phyloP scores from a whole-genome alignment of 345 rosid species.

The Acer campestre region DNA sequence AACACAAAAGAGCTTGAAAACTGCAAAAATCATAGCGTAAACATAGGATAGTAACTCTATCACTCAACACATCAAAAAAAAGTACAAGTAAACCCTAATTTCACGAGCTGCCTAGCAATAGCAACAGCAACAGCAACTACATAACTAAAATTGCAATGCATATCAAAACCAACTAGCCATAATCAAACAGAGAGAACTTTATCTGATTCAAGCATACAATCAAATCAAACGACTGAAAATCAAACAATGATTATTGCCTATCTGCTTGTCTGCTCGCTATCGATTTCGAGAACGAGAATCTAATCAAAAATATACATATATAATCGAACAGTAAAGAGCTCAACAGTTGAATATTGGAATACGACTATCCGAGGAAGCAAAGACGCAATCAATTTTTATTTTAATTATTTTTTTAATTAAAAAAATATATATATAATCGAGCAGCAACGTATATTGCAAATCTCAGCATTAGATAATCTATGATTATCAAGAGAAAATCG shows the following conservation, averaged over 20 bases:
- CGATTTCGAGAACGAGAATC: too few species aligned
- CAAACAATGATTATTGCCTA: too few species aligned
- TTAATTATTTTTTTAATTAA: too few species aligned
- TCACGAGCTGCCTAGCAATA: not conserved
- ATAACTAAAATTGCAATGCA: not conserved
- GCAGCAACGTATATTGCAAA: not conserved
- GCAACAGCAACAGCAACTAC: not conserved
- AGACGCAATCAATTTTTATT: too few species aligned
- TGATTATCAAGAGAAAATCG: not conserved
- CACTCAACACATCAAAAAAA: too few species aligned
- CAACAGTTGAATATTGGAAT: not conserved
- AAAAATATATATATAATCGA: too few species aligned
- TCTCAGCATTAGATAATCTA: not conserved
- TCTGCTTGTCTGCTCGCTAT: too few species aligned
- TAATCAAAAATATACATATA: too few species aligned
- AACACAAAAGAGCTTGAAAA: not conserved
- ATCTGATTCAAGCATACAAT: not conserved
- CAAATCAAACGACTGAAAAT: not conserved
- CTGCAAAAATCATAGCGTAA: not conserved
- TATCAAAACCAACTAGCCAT: not conserved
- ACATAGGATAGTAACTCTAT: too few species aligned
- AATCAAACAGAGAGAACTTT: not conserved
- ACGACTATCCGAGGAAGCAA: too few species aligned
- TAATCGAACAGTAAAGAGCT: not conserved
- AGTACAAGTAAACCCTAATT: not conserved